A percentile compares a stretch with the other conserved stretches of the same genome.
phyloP scores from a whole-genome alignment of 2,329 filamentous ascomycete genomes.

The Cladophialophora immunda region DNA sequence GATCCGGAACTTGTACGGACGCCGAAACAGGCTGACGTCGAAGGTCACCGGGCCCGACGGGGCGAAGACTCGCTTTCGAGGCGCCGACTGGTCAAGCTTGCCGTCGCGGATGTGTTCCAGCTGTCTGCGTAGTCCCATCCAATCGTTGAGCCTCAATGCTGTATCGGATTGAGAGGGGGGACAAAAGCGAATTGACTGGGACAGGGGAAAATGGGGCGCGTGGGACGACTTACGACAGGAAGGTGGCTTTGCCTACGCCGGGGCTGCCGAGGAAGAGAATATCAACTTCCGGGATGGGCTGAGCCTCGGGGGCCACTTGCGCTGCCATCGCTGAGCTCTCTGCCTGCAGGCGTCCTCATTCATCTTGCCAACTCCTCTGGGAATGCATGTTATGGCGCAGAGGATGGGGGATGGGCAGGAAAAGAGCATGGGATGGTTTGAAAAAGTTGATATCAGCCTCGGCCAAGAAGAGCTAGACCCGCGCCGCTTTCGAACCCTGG shows the following conservation, averaged over 20 bases:
- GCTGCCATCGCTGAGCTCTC: constrained; percentile 15
- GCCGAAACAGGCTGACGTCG: constrained; percentile 63
- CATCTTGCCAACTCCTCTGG: background rate
- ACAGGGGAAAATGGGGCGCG: too few relatives aligned
- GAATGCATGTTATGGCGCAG: background rate
- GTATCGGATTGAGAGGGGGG: constrained; percentile 6
- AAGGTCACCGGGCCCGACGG: constrained; percentile 67
- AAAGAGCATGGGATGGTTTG: background rate
- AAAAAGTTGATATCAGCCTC: constrained; percentile 15
- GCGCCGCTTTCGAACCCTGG: background rate
- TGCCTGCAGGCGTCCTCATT: background rate
- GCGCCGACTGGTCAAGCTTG: constrained; percentile 46
- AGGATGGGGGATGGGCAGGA: too few relatives aligned
- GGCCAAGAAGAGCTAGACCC: constrained; percentile 1
- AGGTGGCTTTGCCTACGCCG: constrained; percentile 69
- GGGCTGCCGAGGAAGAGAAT: constrained; percentile 67
- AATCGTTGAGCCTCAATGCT: constrained; percentile 15
- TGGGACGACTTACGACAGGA: constrained; percentile 50
- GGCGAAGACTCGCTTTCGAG: constrained; percentile 48
- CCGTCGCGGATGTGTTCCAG: constrained; percentile 29
- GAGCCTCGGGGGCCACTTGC: constrained; percentile 21
- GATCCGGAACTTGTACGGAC: constrained; percentile 61
- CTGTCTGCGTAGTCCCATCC: constrained; percentile 16
- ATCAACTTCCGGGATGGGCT: constrained; percentile 44
- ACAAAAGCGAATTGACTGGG: background rate